Evolutionary conservation across 805 yeast species (phyloP), one percentile per base, ranked within the genome.

Genomic region (Alloascoidea hylecoeti): DNA sequence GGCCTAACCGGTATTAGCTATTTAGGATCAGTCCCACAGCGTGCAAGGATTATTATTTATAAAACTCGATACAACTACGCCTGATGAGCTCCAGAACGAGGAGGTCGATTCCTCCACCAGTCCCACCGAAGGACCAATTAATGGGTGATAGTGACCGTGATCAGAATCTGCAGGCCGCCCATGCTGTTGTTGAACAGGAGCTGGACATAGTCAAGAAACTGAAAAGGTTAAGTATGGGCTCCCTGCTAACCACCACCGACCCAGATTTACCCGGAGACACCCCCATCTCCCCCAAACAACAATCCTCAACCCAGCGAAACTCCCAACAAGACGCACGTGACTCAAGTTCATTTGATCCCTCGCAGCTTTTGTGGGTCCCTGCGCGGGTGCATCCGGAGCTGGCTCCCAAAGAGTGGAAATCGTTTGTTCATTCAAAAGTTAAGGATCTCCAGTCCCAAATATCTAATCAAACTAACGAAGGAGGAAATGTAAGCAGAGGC

Each of bases 301-400:
- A 37, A 18, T 33, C 12, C 14, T 37, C 6, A 18, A 32, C 13
- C 13, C 38, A 15, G 6, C 16, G 42, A n/a, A n/a, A n/a, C 15
- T 18, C 39, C 23, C 17, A 32, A 14, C 14, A 38, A 12, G 36
- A 30, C 15, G 15, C 16, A 15, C 28, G 35, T 5, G 19, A 19
- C 3, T 5, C 42, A 18, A 27, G 19, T 14, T 35, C 42, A n/a
- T 17, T 13, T 33, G 44, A 12, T 16, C 40, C 45, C 14, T 39
- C 39, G n/a, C 19, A 71, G 41, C 58, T 82, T 19, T 61, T 89
- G 39, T 89, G 98, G 98, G 96, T 92, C 1, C 97, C 97, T 0
- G 98, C 97, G 2, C 75, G 74, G 44, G 66, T 85, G 30, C 98
- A 92, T 54, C 97, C 97, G 1, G 89, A 82, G 49, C 70, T 89